Evolutionary conservation across 2,329 filamentous ascomycete genomes (phyloP).

Genomic region (Fusarium luffae): DNA sequence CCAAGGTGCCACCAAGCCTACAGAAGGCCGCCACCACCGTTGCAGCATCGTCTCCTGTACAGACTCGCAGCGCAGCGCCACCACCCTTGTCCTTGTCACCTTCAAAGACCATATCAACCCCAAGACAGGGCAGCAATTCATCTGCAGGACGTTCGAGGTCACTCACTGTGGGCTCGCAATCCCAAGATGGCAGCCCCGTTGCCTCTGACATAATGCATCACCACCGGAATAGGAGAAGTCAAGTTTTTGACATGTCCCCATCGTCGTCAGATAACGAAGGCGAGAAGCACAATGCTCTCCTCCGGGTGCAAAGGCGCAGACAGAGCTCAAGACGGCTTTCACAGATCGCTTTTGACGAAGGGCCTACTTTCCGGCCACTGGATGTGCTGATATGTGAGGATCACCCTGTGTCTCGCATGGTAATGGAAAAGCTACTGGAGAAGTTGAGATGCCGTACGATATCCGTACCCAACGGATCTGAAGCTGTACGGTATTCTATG

Average conservation of each 20-base stretch:
- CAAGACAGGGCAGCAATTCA: slow-evolving; percentile 69
- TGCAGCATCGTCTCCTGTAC: slow-evolving; percentile 67
- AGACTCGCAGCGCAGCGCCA: slow-evolving; percentile 63
- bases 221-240: slow-evolving; percentile 91
- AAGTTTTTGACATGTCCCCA: slow-evolving; percentile 95
- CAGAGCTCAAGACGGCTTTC: slow-evolving; percentile 96
- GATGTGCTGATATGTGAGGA: slow-evolving; percentile 98
- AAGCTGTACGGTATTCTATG: slow-evolving; percentile 92
- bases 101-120: slow-evolving; percentile 70
- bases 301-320: slow-evolving; percentile 92
- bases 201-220: slow-evolving; percentile 75
- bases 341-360: slow-evolving; percentile 85
- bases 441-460: slow-evolving; percentile 96
- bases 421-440: slow-evolving; percentile 98
- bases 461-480: slow-evolving; percentile 87
- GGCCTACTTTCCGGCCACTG: slow-evolving; percentile 87
- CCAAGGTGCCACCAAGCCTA: slow-evolving; percentile 68
- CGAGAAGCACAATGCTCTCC: slow-evolving; percentile 86
- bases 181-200: slow-evolving; percentile 87
- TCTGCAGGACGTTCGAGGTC: slow-evolving; percentile 81
- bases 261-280: slow-evolving; percentile 98
- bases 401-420: slow-evolving; percentile 93
- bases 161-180: slow-evolving; percentile 93
- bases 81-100: slow-evolving; percentile 68
- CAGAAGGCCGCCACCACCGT: slow-evolving; percentile 69